Percentiles rank a stretch among this genome's conserved stretches.
Conservation (phyloP, 2,329 filamentous ascomycete species). For the Botryotinia calthae region DNA sequence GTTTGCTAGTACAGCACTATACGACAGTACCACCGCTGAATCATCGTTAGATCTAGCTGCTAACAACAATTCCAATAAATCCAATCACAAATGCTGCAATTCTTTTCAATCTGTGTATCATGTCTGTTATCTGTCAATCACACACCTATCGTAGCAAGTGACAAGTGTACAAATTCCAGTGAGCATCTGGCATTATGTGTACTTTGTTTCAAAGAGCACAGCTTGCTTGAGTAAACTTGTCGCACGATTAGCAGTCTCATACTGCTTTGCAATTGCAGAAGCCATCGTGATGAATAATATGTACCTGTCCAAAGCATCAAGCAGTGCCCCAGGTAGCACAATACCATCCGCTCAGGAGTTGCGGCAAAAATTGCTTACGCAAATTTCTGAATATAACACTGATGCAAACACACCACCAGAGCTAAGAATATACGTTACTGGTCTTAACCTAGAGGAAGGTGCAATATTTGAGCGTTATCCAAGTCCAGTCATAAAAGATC, state of each 20-base stretch:
- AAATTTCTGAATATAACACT: conserved; percentile 6
- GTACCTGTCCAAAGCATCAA: neutral
- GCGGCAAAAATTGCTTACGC: neutral
- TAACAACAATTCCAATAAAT: neutral
- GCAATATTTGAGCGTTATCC: neutral
- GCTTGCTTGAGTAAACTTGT: neutral
- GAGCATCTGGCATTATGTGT: neutral
- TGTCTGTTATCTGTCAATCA: too few species aligned
- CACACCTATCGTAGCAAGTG: neutral
- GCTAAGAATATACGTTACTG: conserved; percentile 14
- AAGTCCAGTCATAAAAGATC: neutral
- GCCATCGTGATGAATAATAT: neutral
- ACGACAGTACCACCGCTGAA: neutral
- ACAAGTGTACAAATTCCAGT: neutral
- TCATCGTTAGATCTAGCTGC: neutral
- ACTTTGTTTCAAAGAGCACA: neutral
- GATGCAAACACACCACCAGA: neutral
- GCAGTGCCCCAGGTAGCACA: neutral
- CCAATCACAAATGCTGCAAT: neutral
- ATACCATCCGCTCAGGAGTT: neutral
- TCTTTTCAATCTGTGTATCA: neutral
- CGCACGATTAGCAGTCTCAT: neutral
- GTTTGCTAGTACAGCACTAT: neutral
- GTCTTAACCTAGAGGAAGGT: conserved; percentile 2
- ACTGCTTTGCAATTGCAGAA: neutral